Percentiles rank a stretch among this genome's conserved stretches.
These are phyloP conservation scores for Erodium texanum DNA, from an alignment of 441 rosid species.

Conservation along the genomic window DNA sequence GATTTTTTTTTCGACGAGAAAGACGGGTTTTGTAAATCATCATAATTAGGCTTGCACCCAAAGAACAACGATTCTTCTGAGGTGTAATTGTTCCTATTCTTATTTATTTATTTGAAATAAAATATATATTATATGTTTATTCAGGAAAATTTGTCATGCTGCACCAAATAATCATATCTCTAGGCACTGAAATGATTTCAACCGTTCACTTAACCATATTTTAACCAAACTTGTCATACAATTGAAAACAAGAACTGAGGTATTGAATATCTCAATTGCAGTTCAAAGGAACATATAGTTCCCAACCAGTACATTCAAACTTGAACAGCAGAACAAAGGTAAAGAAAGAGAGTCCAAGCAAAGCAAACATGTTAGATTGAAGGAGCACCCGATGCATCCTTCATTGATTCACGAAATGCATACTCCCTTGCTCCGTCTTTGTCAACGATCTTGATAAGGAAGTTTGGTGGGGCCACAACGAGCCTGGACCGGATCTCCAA, in stretches of 20 bases:
- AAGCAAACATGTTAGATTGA: background rate
- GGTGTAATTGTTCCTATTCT: too few species aligned
- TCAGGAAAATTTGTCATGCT: too few species aligned
- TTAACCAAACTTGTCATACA: background rate
- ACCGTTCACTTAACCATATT: background rate
- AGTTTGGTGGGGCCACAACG: constrained; percentile 91
- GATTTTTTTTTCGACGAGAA: too few species aligned
- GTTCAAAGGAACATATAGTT: background rate
- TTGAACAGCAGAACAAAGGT: constrained; percentile 9
- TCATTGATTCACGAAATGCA: constrained; percentile 74
- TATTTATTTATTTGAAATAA: too few species aligned
- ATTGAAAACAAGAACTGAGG: too few species aligned
- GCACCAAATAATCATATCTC: too few species aligned
- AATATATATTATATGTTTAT: too few species aligned
- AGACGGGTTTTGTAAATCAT: too few species aligned
- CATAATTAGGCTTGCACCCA: too few species aligned
- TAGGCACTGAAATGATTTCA: background rate
- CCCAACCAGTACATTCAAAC: constrained; percentile 1
- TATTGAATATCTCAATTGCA: background rate
- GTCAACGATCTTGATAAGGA: constrained; percentile 90
- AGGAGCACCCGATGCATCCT: constrained; percentile 34
- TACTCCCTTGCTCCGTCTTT: constrained; percentile 77
- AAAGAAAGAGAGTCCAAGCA: background rate
- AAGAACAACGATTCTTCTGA: too few species aligned
- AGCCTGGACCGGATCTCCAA: constrained; percentile 80